Percentiles rank a stretch among this genome's conserved stretches.
Evolutionary conservation across 306 rosid genomes (phyloP).

Genomic region (Rosa chinensis): DNA sequence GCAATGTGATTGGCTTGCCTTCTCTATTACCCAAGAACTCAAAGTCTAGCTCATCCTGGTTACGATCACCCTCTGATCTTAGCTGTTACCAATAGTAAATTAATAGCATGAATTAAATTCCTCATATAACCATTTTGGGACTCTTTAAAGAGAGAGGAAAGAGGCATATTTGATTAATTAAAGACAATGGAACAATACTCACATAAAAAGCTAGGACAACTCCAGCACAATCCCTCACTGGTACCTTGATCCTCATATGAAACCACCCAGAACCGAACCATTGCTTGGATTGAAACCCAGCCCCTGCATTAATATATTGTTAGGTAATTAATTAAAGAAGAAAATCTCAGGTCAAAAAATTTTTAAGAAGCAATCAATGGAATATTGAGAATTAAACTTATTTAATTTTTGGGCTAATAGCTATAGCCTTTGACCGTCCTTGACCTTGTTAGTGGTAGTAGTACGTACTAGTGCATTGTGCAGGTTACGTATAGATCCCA

Average conservation of each 20-base stretch:
- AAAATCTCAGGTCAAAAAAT: neutral
- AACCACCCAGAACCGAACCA: constrained; percentile 52
- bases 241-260: constrained; percentile 47
- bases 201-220: constrained; percentile 54
- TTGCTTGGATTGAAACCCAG: constrained; percentile 55
- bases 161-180: neutral
- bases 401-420: neutral
- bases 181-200: neutral
- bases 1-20: constrained; percentile 45
- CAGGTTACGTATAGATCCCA: neutral
- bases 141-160: neutral
- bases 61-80: constrained; percentile 23
- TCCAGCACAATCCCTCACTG: constrained; percentile 50
- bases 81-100: constrained; percentile 26
- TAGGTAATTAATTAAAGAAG: neutral
- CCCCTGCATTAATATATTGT: constrained; percentile 25
- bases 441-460: neutral
- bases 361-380: neutral
- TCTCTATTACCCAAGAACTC: constrained; percentile 60
- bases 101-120: neutral
- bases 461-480: neutral
- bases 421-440: neutral
- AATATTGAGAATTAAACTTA: neutral
- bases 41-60: constrained; percentile 57
- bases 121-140: neutral